phyloP scores from a whole-genome alignment of 306 rosid species.

The Rosa rugosa region DNA sequence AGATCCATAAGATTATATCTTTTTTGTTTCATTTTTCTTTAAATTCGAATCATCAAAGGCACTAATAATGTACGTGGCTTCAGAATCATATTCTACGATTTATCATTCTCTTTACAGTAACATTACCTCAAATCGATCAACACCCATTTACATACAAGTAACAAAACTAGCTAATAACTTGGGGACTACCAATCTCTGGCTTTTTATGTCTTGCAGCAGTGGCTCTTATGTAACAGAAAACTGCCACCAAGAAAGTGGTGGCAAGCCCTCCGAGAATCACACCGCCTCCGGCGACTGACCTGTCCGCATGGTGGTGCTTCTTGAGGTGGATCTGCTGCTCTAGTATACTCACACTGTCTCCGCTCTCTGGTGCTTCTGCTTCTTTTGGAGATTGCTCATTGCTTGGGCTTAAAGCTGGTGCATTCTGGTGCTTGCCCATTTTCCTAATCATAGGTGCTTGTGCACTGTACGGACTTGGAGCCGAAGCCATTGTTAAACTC shows the following conservation, averaged over 20 bases:
- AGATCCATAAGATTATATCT: background rate
- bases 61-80: background rate
- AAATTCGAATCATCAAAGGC: background rate
- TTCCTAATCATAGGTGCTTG: slow-evolving; percentile 44
- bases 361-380: slow-evolving; percentile 23
- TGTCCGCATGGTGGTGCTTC: slow-evolving; percentile 50
- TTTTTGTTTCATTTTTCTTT: background rate
- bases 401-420: slow-evolving; percentile 38
- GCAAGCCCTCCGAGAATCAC: slow-evolving; percentile 90
- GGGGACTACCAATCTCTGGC: slow-evolving; percentile 18
- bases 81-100: background rate
- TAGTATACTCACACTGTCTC: slow-evolving; percentile 21
- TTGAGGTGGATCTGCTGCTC: slow-evolving; percentile 22
- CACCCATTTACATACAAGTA: slow-evolving; percentile 6
- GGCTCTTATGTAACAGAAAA: slow-evolving; percentile 78
- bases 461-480: slow-evolving; percentile 20
- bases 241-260: slow-evolving; percentile 59
- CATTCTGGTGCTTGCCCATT: slow-evolving; percentile 48
- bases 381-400: slow-evolving; percentile 28
- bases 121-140: background rate
- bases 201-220: slow-evolving; percentile 46
- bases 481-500: slow-evolving; percentile 29
- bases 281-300: slow-evolving; percentile 73
- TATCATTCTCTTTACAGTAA: slow-evolving; percentile 25
- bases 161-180: background rate